Conservation (phyloP, 2,329 filamentous ascomycete species). For the Colletotrichum tamarilloi region DNA sequence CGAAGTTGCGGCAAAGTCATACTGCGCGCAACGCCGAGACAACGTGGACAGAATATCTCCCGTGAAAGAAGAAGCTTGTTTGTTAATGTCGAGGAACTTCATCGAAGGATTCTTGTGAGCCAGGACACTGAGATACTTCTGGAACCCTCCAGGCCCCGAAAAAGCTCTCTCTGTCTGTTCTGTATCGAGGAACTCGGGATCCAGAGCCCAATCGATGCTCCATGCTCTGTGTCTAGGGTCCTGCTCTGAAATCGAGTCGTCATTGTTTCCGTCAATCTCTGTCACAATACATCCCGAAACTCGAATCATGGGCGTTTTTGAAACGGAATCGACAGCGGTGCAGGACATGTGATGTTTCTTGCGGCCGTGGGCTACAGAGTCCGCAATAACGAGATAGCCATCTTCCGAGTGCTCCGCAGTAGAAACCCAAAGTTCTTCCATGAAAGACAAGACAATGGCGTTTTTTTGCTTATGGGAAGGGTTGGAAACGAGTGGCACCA, state of each 20-base stretch:
- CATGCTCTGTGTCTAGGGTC: constrained; percentile 8
- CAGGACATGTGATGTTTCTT: not conserved
- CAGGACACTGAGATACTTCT: not conserved
- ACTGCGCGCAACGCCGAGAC: constrained; percentile 5
- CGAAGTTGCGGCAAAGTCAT: constrained; percentile 39
- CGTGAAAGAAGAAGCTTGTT: constrained; percentile 46
- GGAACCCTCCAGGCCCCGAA: not conserved
- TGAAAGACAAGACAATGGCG: constrained; percentile 6
- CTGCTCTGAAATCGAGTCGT: not conserved
- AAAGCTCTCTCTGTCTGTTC: not conserved
- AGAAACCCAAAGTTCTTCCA: constrained; percentile 29
- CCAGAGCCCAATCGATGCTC: not conserved
- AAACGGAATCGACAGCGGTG: not conserved
- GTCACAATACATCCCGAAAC: constrained; percentile 19
- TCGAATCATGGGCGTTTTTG: not conserved
- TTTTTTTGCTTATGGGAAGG: not conserved
- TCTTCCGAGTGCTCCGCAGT: not conserved
- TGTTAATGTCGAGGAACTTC: constrained; percentile 49
- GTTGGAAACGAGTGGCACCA: not conserved
- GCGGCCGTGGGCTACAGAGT: not conserved
- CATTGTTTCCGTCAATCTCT: constrained; percentile 4
- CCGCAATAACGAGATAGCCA: constrained; percentile 19
- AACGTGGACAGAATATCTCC: constrained; percentile 37
- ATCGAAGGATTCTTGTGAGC: constrained; percentile 45
- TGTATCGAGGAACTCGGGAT: not conserved